Conservation (phyloP, 768 basidiomycete species). For the Russula emetica region DNA sequence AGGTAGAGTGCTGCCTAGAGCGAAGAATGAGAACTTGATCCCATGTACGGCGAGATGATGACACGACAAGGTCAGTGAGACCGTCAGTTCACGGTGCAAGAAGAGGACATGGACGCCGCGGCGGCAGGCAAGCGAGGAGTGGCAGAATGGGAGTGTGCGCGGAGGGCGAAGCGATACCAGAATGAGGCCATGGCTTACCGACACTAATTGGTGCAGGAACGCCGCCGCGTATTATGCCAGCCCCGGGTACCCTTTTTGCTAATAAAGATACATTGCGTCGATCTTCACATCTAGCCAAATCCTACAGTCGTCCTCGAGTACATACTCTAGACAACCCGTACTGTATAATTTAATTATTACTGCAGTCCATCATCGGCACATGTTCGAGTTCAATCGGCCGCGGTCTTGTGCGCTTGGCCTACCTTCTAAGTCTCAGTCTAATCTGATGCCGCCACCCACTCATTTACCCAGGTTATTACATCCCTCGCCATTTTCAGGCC, state of each 20-base stretch:
- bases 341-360: background rate
- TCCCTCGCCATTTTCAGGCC: slow-evolving; percentile 45
- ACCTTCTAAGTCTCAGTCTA: slow-evolving; percentile 3
- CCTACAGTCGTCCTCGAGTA: background rate
- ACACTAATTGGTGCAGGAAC: too few relatives aligned
- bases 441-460: slow-evolving; percentile 29
- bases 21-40: too few relatives aligned
- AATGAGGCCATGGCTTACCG: too few relatives aligned
- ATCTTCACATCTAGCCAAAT: background rate
- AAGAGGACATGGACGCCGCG: too few relatives aligned
- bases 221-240: too few relatives aligned
- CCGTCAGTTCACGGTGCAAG: too few relatives aligned
- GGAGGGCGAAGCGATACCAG: too few relatives aligned
- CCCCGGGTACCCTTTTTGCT: background rate
- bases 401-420: background rate
- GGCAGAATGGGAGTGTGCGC: too few relatives aligned
- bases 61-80: too few relatives aligned
- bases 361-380: background rate
- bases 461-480: slow-evolving; percentile 49
- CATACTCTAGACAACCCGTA: background rate
- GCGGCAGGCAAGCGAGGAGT: too few relatives aligned
- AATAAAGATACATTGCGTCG: slow-evolving; percentile 8
- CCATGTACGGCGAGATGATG: too few relatives aligned
- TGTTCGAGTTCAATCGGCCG: background rate
- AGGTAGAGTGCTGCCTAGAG: too few relatives aligned